Evolutionary conservation across 2,329 filamentous ascomycete species (phyloP).

Genomic region (Aureobasidium sp.): DNA sequence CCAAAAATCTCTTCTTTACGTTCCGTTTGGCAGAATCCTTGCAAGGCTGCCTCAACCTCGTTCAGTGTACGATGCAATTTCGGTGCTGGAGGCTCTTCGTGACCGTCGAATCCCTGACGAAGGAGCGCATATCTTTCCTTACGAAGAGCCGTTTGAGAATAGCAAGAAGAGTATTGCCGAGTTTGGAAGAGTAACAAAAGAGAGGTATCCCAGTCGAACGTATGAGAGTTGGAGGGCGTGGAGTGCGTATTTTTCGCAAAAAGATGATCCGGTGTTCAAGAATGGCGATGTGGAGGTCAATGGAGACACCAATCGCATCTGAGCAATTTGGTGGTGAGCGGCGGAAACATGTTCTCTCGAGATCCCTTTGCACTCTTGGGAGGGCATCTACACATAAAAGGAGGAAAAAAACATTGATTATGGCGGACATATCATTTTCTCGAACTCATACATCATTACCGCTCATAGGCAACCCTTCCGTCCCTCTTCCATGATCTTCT

Average conservation of each 20-base stretch:
- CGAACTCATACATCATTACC: too few species aligned
- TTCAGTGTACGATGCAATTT: slow-evolving; percentile 22
- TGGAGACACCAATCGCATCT: too few species aligned
- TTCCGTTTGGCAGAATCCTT: slow-evolving; percentile 25
- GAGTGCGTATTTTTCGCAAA: slow-evolving; percentile 9
- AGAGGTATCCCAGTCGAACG: slow-evolving; percentile 30
- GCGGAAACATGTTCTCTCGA: too few species aligned
- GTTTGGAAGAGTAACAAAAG: slow-evolving; percentile 1
- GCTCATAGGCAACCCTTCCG: slow-evolving; percentile 22
- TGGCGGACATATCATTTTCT: too few species aligned
- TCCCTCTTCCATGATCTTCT: slow-evolving; percentile 26
- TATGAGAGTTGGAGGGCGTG: slow-evolving; percentile 23
- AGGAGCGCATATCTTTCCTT: slow-evolving; percentile 25
- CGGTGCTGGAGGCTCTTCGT: slow-evolving; percentile 27
- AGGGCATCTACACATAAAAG: too few species aligned
- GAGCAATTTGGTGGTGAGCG: too few species aligned
- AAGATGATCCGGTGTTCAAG: neutral
- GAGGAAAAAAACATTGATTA: too few species aligned
- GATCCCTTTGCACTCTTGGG: too few species aligned
- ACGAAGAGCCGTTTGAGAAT: slow-evolving; percentile 17
- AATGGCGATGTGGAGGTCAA: neutral
- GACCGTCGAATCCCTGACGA: slow-evolving; percentile 30
- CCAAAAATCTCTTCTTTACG: slow-evolving; percentile 24
- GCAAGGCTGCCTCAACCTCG: slow-evolving; percentile 3
- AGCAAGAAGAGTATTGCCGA: slow-evolving; percentile 22